Base-by-base conservation (phyloP, 352 stramenopile species). In the Pythium insidiosum region DNA sequence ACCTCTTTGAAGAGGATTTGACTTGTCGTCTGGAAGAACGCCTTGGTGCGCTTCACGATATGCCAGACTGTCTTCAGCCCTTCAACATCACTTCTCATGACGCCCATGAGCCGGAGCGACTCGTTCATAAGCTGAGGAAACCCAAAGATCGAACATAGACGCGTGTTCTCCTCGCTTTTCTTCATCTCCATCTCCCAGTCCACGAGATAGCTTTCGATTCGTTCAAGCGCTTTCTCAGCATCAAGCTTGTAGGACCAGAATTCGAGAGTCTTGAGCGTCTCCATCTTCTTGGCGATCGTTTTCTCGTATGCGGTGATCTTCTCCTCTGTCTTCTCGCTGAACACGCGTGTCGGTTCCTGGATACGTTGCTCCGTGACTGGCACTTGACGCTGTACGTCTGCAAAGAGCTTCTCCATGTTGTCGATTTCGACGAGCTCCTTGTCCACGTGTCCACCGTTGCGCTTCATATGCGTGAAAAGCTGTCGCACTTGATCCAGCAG, bases 41-140 rank as follows among this genome's bases (percentile, higher is more conserved):
- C 47, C 43, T 88, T 90, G 0, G 68, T 69, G 20, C 72, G 72
- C 29, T 88, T 85, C 44, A 93, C 84, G 33, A 88, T 84, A 28
- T 58, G 66, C 80, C 80, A 92, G 1, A 92, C 73, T 2, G 54
- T 81, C 46, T 90, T 90, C 36, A 78, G 63, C n/a, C 64, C 73
- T 48, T 90, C 80, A 10, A 73, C 73, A 47, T 90, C 78, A 11
- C 62, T 61, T 18, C 70, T 73, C 78, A 98, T 97, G 11, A 89
- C 56, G 4, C 77, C 75, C 64, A 97, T 88, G 62, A 96, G 90
- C 15, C 71, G 58, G 22, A 84, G 56, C 9, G 88, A 88, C 43
- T 89, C 71, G 56, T 96, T 86, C 63, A 98, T 97, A 12, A 96
- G 65, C 34, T 96, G 86, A 7, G 93, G 87, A 47, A 97, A 97